Conservation (phyloP, 768 basidiomycete species). For the Collybia mongolica region DNA sequence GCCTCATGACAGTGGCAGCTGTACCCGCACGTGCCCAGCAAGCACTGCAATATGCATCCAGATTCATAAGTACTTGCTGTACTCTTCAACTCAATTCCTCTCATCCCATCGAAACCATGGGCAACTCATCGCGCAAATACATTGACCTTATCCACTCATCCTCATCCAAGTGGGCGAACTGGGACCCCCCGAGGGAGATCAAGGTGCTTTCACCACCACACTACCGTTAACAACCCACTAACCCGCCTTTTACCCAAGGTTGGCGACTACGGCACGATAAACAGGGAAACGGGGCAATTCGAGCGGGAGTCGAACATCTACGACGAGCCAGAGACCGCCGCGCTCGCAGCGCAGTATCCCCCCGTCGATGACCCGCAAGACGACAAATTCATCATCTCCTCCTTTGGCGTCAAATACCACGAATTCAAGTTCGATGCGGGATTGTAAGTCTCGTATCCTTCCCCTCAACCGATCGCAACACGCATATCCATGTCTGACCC, state of each 20-base stretch:
- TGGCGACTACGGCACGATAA: slow-evolving; percentile 29
- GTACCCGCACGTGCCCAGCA: too few species aligned
- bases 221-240: neutral
- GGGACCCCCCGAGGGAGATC: slow-evolving; percentile 32
- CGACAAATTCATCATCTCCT: slow-evolving; percentile 19
- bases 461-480: neutral
- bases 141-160: slow-evolving; percentile 27
- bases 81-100: too few species aligned
- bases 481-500: neutral
- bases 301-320: slow-evolving; percentile 31
- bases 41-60: too few species aligned
- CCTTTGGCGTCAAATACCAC: slow-evolving; percentile 16
- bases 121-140: slow-evolving; percentile 26
- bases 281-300: slow-evolving; percentile 26
- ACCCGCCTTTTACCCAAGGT: slow-evolving; percentile 11
- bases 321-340: slow-evolving; percentile 11
- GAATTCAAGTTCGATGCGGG: slow-evolving; percentile 13
- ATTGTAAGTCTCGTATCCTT: slow-evolving; percentile 11
- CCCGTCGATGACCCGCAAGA: slow-evolving; percentile 16
- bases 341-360: slow-evolving; percentile 14
- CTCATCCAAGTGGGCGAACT: slow-evolving; percentile 36
- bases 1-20: too few species aligned
- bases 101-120: slow-evolving; percentile 4
- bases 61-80: too few species aligned
- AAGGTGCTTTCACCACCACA: slow-evolving; percentile 18